Conservation (phyloP, 2,329 filamentous ascomycete species). For the Pseudogymnoascus sp. region DNA sequence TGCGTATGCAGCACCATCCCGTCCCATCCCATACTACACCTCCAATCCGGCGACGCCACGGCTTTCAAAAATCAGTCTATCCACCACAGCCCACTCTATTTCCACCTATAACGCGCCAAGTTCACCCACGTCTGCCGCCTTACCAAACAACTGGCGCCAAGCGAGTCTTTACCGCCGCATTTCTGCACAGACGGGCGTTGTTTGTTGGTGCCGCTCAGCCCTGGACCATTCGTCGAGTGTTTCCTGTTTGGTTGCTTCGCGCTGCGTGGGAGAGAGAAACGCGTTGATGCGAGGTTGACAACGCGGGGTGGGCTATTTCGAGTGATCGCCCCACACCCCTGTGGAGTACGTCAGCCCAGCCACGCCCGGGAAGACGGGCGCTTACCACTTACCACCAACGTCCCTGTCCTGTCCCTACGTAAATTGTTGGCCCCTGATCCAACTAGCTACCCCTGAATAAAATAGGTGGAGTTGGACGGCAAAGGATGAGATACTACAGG, state of each 20-base stretch:
- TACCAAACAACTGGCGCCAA: background rate
- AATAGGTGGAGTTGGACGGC: background rate
- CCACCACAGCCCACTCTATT: background rate
- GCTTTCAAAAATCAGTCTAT: background rate
- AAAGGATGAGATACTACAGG: background rate
- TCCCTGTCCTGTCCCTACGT: background rate
- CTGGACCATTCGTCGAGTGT: background rate
- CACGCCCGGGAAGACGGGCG: background rate
- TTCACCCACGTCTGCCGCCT: background rate
- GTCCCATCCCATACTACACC: background rate
- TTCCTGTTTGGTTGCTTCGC: background rate
- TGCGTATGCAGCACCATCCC: no score
- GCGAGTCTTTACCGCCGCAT: background rate
- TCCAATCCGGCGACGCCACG: background rate
- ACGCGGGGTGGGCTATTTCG: background rate
- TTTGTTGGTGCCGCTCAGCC: background rate
- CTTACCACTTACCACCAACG: background rate
- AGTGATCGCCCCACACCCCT: background rate
- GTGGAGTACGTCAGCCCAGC: background rate
- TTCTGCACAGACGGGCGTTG: background rate
- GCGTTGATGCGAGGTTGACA: background rate
- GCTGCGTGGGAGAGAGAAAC: background rate
- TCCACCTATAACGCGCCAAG: slow-evolving; percentile 2
- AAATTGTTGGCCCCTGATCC: background rate
- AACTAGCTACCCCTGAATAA: background rate